phyloP scores from a whole-genome alignment of 78 protist species.

The Guillardia theta region DNA sequence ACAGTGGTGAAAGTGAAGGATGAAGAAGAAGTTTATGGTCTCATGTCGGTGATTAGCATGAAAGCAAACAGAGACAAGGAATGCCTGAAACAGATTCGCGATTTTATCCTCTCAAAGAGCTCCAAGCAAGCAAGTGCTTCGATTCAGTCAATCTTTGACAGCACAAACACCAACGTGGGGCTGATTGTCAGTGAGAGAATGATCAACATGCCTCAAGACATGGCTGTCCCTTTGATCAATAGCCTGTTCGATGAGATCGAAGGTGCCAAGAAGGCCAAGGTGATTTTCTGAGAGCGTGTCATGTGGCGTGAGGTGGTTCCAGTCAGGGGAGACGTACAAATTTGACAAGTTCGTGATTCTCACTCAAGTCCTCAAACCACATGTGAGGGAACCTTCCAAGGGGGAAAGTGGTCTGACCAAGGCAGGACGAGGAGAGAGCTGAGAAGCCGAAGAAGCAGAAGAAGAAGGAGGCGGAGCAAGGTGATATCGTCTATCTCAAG shows the following conservation, averaged over 20 bases:
- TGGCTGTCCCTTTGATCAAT: not conserved
- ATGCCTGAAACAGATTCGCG: not conserved
- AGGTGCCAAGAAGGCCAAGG: not conserved
- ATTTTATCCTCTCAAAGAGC: not conserved
- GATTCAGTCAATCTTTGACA: no score
- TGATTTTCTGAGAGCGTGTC: not conserved
- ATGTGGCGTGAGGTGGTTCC: not conserved
- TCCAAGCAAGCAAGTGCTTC: not conserved
- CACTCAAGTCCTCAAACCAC: not conserved
- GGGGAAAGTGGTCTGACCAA: no score
- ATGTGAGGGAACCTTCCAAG: no score
- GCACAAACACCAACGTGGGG: no score
- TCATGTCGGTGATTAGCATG: not conserved
- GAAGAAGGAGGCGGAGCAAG: not conserved
- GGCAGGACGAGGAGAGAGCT: not conserved
- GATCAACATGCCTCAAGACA: not conserved
- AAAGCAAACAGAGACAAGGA: not conserved
- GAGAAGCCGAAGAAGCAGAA: not conserved
- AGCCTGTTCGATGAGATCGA: not conserved
- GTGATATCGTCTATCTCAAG: not conserved
- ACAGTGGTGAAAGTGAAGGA: not conserved
- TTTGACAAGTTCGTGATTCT: not conserved
- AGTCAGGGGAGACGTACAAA: not conserved
- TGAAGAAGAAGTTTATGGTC: not conserved
- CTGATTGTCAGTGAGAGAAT: not conserved